phyloP scores from a whole-genome alignment of 2,329 filamentous ascomycete genomes.

The Rhynchosporium agropyri region DNA sequence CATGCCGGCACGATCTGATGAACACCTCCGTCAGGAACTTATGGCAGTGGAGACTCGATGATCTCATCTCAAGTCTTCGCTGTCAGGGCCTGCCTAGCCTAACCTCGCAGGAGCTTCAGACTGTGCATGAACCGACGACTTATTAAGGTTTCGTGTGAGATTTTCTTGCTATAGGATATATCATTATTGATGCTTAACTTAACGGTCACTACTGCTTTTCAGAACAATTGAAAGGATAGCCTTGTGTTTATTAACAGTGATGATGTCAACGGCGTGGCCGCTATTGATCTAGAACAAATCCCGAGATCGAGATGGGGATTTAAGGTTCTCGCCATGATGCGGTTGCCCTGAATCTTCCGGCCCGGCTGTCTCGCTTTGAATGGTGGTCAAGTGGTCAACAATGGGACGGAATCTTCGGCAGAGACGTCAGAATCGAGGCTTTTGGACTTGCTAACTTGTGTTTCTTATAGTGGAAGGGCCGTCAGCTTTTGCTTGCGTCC shows the following conservation, averaged over 20 bases:
- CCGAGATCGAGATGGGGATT: background rate
- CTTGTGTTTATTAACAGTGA: background rate
- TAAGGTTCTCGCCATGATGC: slow-evolving; percentile 15
- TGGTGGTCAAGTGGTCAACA: too few species aligned
- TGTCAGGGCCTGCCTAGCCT: background rate
- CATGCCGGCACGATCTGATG: background rate
- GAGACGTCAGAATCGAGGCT: too few species aligned
- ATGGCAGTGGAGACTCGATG: background rate
- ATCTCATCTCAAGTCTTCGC: slow-evolving; percentile 14
- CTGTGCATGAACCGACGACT: slow-evolving; percentile 1
- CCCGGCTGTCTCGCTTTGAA: background rate
- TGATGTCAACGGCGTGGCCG: slow-evolving; percentile 11
- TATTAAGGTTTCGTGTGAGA: background rate
- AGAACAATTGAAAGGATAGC: background rate
- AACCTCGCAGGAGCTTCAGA: background rate
- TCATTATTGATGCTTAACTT: too few species aligned
- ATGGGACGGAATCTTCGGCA: too few species aligned
- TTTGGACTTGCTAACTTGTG: too few species aligned
- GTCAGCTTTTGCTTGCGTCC: too few species aligned
- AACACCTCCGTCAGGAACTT: background rate
- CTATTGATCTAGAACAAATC: too few species aligned
- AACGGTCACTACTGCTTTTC: background rate
- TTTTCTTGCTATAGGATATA: too few species aligned
- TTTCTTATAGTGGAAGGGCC: background rate
- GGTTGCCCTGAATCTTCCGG: slow-evolving; percentile 6